A percentile compares a stretch with the other conserved stretches of the same genome.
These are phyloP conservation scores for Rhizodiscina lignyota DNA, from an alignment of 495 filamentous ascomycete genomes.

Conservation along the genomic window DNA sequence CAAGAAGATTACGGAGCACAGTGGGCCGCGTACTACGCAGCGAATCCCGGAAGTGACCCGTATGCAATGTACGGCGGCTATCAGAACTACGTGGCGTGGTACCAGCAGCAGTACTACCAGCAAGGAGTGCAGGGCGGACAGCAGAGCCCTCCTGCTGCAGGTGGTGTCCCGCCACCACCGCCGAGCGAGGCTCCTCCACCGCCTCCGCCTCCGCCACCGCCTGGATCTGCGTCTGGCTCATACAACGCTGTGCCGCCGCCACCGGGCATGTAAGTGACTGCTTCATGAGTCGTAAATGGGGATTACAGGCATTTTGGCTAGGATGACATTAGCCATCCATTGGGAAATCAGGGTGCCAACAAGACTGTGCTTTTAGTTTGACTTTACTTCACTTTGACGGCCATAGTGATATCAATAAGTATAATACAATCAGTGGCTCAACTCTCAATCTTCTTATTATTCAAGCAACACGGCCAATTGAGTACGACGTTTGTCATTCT, in stretches of 20 bases:
- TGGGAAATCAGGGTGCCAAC: no score
- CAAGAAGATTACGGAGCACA: slow-evolving; percentile 49
- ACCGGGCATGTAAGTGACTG: not conserved
- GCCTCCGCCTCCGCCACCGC: not conserved
- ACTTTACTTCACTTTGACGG: no score
- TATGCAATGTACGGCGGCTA: slow-evolving; percentile 82
- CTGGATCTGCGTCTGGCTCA: not conserved
- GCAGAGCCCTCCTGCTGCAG: not conserved
- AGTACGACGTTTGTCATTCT: no score
- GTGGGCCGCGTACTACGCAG: slow-evolving; percentile 65
- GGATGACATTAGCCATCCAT: no score
- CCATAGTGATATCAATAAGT: no score
- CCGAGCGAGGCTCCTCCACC: not conserved
- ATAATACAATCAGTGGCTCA: no score
- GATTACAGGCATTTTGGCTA: no score
- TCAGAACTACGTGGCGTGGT: slow-evolving; percentile 49
- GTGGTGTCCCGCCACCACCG: not conserved
- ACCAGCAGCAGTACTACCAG: slow-evolving; percentile 35
- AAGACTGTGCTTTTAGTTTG: no score
- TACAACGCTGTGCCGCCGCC: not conserved
- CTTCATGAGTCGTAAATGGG: no score
- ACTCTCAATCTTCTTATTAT: no score
- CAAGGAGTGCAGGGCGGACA: not conserved
- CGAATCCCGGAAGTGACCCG: slow-evolving; percentile 44
- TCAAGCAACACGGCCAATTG: no score